phyloP scores from a whole-genome alignment of 2,329 filamentous ascomycete genomes.

The Fusarium pseudoanthophilum region DNA sequence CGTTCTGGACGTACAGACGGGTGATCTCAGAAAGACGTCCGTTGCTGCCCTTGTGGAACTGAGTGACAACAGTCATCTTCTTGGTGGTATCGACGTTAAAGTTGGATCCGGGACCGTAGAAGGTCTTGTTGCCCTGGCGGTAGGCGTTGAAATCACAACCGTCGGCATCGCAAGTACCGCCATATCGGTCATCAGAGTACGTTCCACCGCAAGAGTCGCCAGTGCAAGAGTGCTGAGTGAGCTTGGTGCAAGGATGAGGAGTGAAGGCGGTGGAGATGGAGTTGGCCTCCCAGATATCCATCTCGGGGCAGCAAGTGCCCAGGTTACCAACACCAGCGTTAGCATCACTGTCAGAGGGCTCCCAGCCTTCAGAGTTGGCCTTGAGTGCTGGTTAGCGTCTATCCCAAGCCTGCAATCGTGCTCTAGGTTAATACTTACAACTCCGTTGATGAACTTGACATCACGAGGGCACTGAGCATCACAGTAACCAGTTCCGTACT shows the following conservation, averaged over 20 bases:
- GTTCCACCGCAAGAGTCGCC: conserved; percentile 64
- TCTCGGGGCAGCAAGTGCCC: conserved; percentile 71
- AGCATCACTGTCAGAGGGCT: conserved; percentile 61
- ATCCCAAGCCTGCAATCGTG: not conserved
- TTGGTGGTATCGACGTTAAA: conserved; percentile 68
- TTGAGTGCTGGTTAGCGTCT: conserved; percentile 47
- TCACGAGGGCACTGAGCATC: conserved; percentile 65
- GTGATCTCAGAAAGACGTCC: conserved; percentile 70
- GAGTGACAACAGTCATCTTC: conserved; percentile 73
- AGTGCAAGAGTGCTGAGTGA: conserved; percentile 62
- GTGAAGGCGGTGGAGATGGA: conserved; percentile 71
- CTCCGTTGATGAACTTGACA: conserved; percentile 68
- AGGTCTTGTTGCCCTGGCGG: conserved; percentile 71
- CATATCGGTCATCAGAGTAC: conserved; percentile 65
- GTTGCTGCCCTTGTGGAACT: conserved; percentile 63
- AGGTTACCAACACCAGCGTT: conserved; percentile 64
- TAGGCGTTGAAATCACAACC: conserved; percentile 78
- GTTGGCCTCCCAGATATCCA: conserved; percentile 75
- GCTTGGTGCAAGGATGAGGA: conserved; percentile 69
- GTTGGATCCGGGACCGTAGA: conserved; percentile 67
- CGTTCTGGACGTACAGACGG: conserved; percentile 73
- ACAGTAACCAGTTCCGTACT: conserved; percentile 69
- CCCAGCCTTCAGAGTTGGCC: conserved; percentile 65
- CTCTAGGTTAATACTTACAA: conserved; percentile 45
- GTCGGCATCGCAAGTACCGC: conserved; percentile 72